Percentiles rank a stretch among this genome's conserved stretches.
phyloP scores from a whole-genome alignment of 2,329 filamentous ascomycete species.

The Talaromyces sp. region DNA sequence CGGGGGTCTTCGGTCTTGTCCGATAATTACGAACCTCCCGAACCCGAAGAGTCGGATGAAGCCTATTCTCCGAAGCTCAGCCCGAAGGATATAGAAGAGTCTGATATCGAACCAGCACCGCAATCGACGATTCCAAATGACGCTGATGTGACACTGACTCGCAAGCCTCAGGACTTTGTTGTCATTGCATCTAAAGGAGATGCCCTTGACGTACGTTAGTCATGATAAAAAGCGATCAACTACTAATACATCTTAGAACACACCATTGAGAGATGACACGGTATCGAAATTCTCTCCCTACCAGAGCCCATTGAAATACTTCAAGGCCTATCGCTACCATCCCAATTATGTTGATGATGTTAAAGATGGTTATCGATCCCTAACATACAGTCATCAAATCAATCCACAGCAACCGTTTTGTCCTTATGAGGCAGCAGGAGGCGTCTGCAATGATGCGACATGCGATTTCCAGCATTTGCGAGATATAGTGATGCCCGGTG shows the following conservation, averaged over 20 bases:
- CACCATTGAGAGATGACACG: slow-evolving; percentile 21
- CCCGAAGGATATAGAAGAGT: slow-evolving; percentile 26
- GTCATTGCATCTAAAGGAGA: slow-evolving; percentile 26
- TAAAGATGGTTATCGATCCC: slow-evolving; percentile 73
- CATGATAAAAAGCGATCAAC: slow-evolving; percentile 19
- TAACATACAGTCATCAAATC: slow-evolving; percentile 92
- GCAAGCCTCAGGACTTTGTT: slow-evolving; percentile 29
- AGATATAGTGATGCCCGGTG: slow-evolving; percentile 69
- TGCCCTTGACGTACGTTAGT: slow-evolving; percentile 33
- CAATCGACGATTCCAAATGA: slow-evolving; percentile 24
- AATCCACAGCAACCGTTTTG: slow-evolving; percentile 72
- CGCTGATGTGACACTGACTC: slow-evolving; percentile 32
- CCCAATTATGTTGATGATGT: slow-evolving; percentile 68
- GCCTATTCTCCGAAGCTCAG: slow-evolving; percentile 25
- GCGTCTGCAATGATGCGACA: slow-evolving; percentile 67
- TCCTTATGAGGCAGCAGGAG: slow-evolving; percentile 67
- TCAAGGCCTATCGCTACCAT: slow-evolving; percentile 88
- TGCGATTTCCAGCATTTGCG: slow-evolving; percentile 81
- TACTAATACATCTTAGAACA: slow-evolving; percentile 33
- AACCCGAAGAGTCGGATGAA: slow-evolving; percentile 32
- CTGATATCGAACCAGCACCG: slow-evolving; percentile 26
- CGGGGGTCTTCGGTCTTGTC: slow-evolving; percentile 38
- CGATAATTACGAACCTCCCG: slow-evolving; percentile 57
- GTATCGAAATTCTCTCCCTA: slow-evolving; percentile 60
- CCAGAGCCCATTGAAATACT: slow-evolving; percentile 74